These are phyloP conservation scores for Chlamydomonas asymmetrica DNA, from an alignment of 139 green algal species.

Conservation along the genomic window DNA sequence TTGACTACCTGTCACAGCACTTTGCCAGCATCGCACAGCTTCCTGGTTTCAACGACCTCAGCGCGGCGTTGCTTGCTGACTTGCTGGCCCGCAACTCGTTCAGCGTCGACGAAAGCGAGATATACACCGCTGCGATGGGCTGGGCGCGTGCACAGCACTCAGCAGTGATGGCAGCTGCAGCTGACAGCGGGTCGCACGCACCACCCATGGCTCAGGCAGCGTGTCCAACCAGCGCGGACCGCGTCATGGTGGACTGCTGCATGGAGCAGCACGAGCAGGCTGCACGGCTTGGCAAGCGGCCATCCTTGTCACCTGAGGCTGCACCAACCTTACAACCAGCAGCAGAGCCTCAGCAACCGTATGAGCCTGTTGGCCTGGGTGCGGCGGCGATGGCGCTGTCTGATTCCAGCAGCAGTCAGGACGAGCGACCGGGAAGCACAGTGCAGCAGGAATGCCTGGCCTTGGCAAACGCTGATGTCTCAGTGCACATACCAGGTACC, in stretches of 20 bases:
- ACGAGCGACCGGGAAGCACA: too few relatives aligned
- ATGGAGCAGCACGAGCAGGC: neutral
- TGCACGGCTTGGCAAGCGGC: neutral
- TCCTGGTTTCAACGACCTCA: neutral
- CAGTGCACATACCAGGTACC: too few relatives aligned
- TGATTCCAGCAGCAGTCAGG: too few relatives aligned
- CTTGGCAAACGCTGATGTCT: too few relatives aligned
- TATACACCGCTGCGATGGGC: slow-evolving; percentile 42
- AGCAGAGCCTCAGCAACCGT: too few relatives aligned
- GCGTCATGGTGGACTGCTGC: too few relatives aligned
- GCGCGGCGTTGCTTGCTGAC: neutral
- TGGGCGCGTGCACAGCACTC: slow-evolving; percentile 30
- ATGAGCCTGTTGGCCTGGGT: too few relatives aligned
- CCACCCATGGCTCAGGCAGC: too few relatives aligned
- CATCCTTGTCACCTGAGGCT: neutral
- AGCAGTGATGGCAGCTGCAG: neutral
- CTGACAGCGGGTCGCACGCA: neutral
- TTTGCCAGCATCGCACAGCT: slow-evolving; percentile 25
- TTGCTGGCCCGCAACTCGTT: slow-evolving; percentile 32
- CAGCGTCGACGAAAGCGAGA: slow-evolving; percentile 37
- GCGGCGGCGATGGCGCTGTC: too few relatives aligned
- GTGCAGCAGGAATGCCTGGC: too few relatives aligned
- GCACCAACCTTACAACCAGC: neutral
- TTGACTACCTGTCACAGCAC: slow-evolving; percentile 45
- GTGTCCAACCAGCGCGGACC: too few relatives aligned